Base-by-base conservation (phyloP, 176 grass and related monocot species). In the Oryza brachyantha region DNA sequence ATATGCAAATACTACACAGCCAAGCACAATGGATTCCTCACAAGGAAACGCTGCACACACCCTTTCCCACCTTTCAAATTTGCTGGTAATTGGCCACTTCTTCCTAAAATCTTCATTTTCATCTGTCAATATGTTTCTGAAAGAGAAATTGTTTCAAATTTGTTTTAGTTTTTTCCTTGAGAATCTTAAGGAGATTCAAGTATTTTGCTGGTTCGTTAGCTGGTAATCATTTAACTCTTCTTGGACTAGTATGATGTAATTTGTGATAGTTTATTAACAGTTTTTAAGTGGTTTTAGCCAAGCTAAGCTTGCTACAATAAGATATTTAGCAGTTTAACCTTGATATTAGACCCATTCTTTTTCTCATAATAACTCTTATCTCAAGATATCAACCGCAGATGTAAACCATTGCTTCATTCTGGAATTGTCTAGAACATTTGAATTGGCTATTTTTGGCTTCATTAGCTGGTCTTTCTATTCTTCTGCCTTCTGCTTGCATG, bases 1-100 rank as follows among this genome's bases (percentile, higher is more conserved):
- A 24, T 87, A 89, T 70, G 76, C 88, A 21, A 93, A 87, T 58
- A 73, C 75, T 0, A 83, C 84, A 38, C 92, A 93, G 61, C 77
- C 92, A 45, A 91, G 67, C 83, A 76, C 90, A 78, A 48, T 85
- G 72, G 84, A 89, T 46, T 86, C 83, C 55, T 84, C 83, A 68
- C 92, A 93, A 80, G 86, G 90, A 84, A 99, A 84, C 83, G 80
- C 57, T 73, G 40, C 89, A 13, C 92, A 94, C 57, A 96, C 81
- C 71, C 81, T 96, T 76, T 91, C 92, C 19, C 90, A 89, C 69
- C 82, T 99, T 27, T 93, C 96, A 73, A 99, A 70, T 71, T 84
- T 96, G 52, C 68, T 99, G 88, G 96, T 99, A 96, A 32, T 26
- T 63, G 41, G 3, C 4, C 27, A 19, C 12, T 66, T 36, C 19